These are phyloP conservation scores for Citrullus colocynthis DNA, from an alignment of 306 rosid species.

Conservation along the genomic window DNA sequence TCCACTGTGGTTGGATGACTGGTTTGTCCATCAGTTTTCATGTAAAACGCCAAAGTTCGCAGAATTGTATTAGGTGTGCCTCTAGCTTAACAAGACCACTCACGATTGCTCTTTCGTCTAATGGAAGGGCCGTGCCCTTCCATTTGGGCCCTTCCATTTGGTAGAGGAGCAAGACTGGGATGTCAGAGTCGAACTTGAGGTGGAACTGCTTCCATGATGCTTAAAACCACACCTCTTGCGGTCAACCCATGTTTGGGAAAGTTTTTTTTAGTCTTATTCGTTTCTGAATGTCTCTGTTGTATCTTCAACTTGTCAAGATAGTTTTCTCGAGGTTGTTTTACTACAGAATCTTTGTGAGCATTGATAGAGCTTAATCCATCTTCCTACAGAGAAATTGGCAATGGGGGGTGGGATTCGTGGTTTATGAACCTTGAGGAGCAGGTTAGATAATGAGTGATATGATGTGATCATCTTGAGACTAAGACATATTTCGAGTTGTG, in stretches of 20 bases:
- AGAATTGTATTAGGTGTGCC: neutral
- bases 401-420: slow-evolving; percentile 93
- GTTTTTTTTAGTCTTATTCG: too few species aligned
- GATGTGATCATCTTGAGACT: neutral
- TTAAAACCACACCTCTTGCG: neutral
- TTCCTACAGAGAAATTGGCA: slow-evolving; percentile 66
- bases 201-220: neutral
- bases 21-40: neutral
- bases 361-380: neutral
- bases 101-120: neutral
- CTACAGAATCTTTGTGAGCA: neutral
- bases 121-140: neutral
- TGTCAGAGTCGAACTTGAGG: neutral
- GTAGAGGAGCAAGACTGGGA: neutral
- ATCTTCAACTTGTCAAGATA: too few species aligned
- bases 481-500: neutral
- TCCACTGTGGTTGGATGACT: neutral
- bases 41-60: neutral
- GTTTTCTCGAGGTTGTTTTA: neutral
- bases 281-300: too few species aligned
- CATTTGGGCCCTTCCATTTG: neutral
- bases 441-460: slow-evolving; percentile 23
- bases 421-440: slow-evolving; percentile 53
- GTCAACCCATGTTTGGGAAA: too few species aligned
- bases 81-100: neutral